These are phyloP conservation scores for Solanum appendiculatum DNA, from an alignment of 257 asterid genomes.

Conservation along the genomic window DNA sequence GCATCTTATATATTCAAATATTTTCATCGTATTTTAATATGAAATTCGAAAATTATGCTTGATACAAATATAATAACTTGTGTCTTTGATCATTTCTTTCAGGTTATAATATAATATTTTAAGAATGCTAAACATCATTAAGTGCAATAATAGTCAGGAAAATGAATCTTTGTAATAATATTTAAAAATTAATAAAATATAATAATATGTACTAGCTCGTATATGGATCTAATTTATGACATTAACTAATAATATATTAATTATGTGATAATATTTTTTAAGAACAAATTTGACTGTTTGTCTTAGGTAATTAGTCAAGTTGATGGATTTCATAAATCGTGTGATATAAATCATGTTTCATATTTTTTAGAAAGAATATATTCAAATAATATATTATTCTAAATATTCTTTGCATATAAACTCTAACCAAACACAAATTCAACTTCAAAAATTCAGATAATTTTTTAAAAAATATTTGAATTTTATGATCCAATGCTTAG, in stretches of 20 bases:
- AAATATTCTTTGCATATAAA: neutral
- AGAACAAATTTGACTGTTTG: no score
- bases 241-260: no score
- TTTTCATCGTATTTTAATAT: no score
- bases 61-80: no score
- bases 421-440: neutral
- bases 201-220: neutral
- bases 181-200: neutral
- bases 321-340: no score
- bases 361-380: no score
- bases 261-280: no score
- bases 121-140: neutral
- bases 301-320: no score
- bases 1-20: neutral
- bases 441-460: neutral
- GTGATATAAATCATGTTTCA: no score
- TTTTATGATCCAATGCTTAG: neutral
- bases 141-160: neutral
- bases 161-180: neutral
- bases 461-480: neutral
- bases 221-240: neutral
- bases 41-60: neutral
- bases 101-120: no score
- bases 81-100: no score
- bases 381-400: no score